Evolutionary conservation across 108 stramenopile species (phyloP).

Genomic region (Nitzschia inconspicua): DNA sequence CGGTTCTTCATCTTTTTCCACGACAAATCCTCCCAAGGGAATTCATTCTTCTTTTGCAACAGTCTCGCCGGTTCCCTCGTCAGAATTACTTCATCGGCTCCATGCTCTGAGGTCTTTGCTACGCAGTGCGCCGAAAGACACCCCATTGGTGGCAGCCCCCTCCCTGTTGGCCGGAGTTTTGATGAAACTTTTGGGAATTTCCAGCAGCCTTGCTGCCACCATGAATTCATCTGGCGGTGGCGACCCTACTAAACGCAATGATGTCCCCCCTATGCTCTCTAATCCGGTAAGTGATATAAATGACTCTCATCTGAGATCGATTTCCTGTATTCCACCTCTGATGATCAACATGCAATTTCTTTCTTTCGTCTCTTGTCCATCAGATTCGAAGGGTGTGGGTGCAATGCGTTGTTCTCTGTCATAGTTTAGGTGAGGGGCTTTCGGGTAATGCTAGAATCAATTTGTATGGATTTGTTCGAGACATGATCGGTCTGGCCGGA

Average conservation of each 20-base stretch:
- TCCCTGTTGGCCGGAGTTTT: conserved; percentile 71
- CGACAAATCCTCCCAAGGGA: conserved; percentile 58
- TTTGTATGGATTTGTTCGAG: conserved; percentile 49
- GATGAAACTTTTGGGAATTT: conserved; percentile 76
- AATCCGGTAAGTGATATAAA: too few species aligned
- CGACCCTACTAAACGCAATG: conserved; percentile 28
- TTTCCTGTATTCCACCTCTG: too few species aligned
- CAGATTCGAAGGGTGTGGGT: conserved; percentile 71
- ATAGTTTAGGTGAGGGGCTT: conserved; percentile 57
- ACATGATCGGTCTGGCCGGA: conserved; percentile 71
- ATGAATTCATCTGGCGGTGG: background rate
- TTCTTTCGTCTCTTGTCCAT: too few species aligned
- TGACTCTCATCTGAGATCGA: too few species aligned
- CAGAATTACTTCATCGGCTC: conserved; percentile 57
- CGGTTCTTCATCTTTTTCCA: conserved; percentile 5
- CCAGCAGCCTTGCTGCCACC: conserved; percentile 36
- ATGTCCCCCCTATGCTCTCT: conserved; percentile 64
- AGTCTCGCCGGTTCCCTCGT: conserved; percentile 62
- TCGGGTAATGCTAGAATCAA: conserved; percentile 65
- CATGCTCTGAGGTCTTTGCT: conserved; percentile 58
- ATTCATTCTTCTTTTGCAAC: conserved; percentile 76
- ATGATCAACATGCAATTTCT: too few species aligned
- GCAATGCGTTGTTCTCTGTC: conserved; percentile 76
- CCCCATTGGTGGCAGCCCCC: conserved; percentile 66
- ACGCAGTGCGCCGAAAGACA: conserved; percentile 47